A percentile compares a stretch with the other conserved stretches of the same genome.
phyloP scores from a whole-genome alignment of 768 basidiomycete species.

The Rhodotorula babjevae region DNA sequence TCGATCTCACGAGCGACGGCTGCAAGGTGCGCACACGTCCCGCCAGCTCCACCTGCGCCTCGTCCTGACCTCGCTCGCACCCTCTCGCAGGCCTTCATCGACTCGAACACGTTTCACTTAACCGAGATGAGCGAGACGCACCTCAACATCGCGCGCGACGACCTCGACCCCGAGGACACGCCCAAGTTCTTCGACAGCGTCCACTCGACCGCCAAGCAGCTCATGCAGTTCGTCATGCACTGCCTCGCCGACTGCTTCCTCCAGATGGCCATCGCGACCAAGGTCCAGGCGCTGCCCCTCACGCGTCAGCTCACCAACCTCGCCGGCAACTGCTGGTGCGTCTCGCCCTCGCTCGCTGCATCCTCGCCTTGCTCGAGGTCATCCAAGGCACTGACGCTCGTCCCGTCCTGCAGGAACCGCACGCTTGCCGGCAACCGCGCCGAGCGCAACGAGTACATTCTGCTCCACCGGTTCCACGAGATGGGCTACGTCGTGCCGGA shows the following conservation, averaged over 20 bases:
- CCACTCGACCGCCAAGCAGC: constrained; percentile 65
- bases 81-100: constrained; percentile 74
- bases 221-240: constrained; percentile 83
- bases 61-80: background rate
- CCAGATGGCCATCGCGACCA: constrained; percentile 91
- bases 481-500: constrained; percentile 95
- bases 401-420: constrained; percentile 67
- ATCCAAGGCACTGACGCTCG: background rate
- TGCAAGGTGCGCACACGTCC: constrained; percentile 61
- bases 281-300: constrained; percentile 87
- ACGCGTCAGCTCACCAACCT: constrained; percentile 91
- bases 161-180: constrained; percentile 94
- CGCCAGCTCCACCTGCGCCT: background rate
- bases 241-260: constrained; percentile 94
- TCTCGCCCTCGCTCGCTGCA: background rate
- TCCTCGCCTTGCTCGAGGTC: too few species aligned
- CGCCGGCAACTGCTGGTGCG: constrained; percentile 93
- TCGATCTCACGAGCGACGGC: constrained; percentile 89
- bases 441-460: constrained; percentile 97
- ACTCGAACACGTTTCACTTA: constrained; percentile 95
- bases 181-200: constrained; percentile 81
- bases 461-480: constrained; percentile 94
- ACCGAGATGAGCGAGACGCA: constrained; percentile 94
- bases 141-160: constrained; percentile 77
- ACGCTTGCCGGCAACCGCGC: constrained; percentile 95